These are phyloP conservation scores for Retiboletus flavoniger DNA, from an alignment of 1,284 basidiomycete species.

Conservation along the genomic window DNA sequence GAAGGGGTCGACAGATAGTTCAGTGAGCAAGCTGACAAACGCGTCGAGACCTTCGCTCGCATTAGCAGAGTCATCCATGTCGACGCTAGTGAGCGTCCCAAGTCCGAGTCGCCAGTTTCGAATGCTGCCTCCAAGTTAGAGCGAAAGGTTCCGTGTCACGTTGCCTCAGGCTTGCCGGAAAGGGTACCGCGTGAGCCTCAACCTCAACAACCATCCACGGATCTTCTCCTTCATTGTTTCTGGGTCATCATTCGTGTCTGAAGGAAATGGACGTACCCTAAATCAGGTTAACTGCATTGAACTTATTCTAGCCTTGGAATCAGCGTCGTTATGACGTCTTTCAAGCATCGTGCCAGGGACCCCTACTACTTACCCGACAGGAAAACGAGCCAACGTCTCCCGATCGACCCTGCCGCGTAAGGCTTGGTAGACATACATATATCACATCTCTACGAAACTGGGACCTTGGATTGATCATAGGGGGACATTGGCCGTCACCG, in stretches of 20 bases:
- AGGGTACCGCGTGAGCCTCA: not conserved
- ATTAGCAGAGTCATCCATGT: constrained; percentile 33
- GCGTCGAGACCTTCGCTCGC: constrained; percentile 53
- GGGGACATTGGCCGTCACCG: not conserved
- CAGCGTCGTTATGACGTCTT: too few species aligned
- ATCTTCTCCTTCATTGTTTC: too few species aligned
- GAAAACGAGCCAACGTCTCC: not conserved
- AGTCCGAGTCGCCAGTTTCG: not conserved
- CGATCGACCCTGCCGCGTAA: not conserved
- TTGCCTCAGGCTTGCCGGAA: not conserved
- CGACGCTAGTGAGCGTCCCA: not conserved
- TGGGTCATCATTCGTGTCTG: too few species aligned
- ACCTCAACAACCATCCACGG: not conserved
- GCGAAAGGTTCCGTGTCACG: too few species aligned
- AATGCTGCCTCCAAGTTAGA: not conserved
- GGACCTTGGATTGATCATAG: not conserved
- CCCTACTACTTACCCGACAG: not conserved
- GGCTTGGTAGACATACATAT: not conserved
- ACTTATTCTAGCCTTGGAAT: too few species aligned
- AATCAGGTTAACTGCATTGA: too few species aligned
- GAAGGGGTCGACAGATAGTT: constrained; percentile 58
- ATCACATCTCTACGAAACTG: not conserved
- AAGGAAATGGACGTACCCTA: too few species aligned
- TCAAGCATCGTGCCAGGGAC: too few species aligned
- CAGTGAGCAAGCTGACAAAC: constrained; percentile 54